Base-by-base conservation (phyloP, 2,329 filamentous ascomycete genomes). In the Apiospora aurea region DNA sequence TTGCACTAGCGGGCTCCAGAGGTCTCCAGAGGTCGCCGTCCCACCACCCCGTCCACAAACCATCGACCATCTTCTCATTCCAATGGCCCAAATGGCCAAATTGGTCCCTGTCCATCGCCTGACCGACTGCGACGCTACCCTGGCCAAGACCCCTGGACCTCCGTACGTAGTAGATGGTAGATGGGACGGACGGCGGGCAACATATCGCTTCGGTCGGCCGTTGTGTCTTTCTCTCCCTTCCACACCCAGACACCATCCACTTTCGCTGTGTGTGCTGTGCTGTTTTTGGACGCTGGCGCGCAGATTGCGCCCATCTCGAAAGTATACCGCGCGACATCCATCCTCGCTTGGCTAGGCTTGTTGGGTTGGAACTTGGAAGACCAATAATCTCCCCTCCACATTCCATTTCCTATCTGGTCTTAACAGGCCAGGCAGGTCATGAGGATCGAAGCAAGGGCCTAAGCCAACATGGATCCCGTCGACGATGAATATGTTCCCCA, bases 301-400 rank as follows among this genome's bases (percentile, higher is more conserved):
- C 53, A 61, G 53, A 61, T 61, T 61, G 53, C 29, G 18, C 53
- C 53, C 18, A 38, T 61, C 53, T 61, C 4, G 29, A 41, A 64
- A 41, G 57, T 64, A 64, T 64, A 64, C 57, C n/a, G 57, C 57
- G 57, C 41, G 57, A 64, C 67, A 34, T 69, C 44, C 44, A 43
- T 49, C 67, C 44, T 49, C 67, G 34, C 67, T 49, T 46, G 67
- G 70, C 71, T 70, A 44, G 34, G 49, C 69, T 67, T 21, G 57
- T 64, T 64, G 29, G 57, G 18, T 64, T 41, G 57, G 57, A 41
- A 64, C 67, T 46, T 46, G 47, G 43, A 61, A 64, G 46, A 46
- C 69, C 53, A 71, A 71, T 73, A 71, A 70, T 71, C 72, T 70
- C 61, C 70, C 69, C 64, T 69, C 69, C 69, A 69, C 71, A 71